These are phyloP conservation scores for Paraurostyla sp. DNA, from an alignment of 73 alveolate genomes.

Conservation along the genomic window DNA sequence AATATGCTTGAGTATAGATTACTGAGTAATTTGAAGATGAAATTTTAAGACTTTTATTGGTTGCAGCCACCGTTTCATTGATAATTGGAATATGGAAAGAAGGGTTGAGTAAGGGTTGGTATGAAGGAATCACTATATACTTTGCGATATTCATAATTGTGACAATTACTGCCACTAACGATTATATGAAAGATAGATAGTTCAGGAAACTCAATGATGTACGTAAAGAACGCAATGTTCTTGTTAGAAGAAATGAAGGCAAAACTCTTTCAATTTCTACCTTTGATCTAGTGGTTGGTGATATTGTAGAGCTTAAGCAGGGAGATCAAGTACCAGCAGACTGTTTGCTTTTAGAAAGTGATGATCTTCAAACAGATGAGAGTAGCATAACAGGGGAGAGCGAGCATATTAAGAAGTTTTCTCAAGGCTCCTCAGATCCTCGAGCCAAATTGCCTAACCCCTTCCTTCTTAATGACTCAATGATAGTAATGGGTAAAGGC, in stretches of 20 bases:
- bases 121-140: conserved; percentile 97
- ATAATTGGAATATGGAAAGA: conserved; percentile 95
- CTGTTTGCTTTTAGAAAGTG: conserved; percentile 90
- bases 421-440: conserved; percentile 61
- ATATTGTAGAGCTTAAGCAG: conserved; percentile 84
- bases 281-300: conserved; percentile 95
- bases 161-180: conserved; percentile 90
- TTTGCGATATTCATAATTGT: conserved; percentile 94
- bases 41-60: conserved; percentile 90
- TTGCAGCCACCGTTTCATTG: conserved; percentile 96
- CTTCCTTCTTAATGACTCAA: conserved; percentile 89
- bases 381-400: conserved; percentile 96
- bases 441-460: conserved; percentile 89
- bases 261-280: conserved; percentile 70
- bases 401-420: conserved; percentile 88
- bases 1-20: conserved; percentile 55
- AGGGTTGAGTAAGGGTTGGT: conserved; percentile 93
- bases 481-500: conserved; percentile 89
- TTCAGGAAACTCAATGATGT: conserved; percentile 90
- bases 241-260: conserved; percentile 82
- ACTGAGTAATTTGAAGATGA: conserved; percentile 96
- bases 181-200: conserved; percentile 92
- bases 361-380: conserved; percentile 92
- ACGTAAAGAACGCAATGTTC: conserved; percentile 85
- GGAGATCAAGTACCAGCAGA: conserved; percentile 98